Conservation (phyloP, 140 eudicot species). For the Flaveria floridana region DNA sequence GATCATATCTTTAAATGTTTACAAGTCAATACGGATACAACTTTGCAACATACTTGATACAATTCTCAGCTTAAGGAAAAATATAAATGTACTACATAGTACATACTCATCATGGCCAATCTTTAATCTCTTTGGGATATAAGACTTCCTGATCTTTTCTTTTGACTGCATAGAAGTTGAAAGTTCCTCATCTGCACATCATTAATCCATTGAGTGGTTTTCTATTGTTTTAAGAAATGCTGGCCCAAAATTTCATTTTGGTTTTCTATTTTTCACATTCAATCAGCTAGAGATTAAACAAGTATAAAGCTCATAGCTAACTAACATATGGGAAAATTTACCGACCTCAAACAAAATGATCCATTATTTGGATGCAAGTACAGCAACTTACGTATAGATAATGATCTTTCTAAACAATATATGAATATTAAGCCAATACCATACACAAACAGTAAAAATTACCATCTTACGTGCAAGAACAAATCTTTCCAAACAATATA, state of each 20-base stretch:
- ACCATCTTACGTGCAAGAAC: neutral
- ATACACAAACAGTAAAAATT: neutral
- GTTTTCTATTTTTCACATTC: conserved; percentile 13
- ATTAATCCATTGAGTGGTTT: conserved; percentile 20
- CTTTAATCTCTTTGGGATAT: conserved; percentile 69
- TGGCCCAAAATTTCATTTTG: neutral
- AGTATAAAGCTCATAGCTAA: conserved; percentile 11
- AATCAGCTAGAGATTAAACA: conserved; percentile 3
- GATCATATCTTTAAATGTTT: conserved; percentile 18
- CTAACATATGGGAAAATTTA: conserved; percentile 10
- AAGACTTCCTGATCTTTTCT: conserved; percentile 52
- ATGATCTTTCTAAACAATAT: neutral
- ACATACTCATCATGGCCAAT: conserved; percentile 91
- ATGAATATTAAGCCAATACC: neutral
- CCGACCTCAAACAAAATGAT: conserved; percentile 12
- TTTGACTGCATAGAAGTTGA: conserved; percentile 42
- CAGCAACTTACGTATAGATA: conserved; percentile 8
- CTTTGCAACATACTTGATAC: conserved; percentile 1
- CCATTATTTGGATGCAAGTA: conserved; percentile 8
- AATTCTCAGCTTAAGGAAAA: conserved; percentile 15
- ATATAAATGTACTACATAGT: conserved; percentile 28
- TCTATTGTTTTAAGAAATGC: conserved; percentile 10
- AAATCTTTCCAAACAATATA: conserved; percentile 6
- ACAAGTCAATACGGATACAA: neutral
- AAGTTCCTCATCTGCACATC: conserved; percentile 58